Percentiles rank a stretch among this genome's conserved stretches.
These are phyloP conservation scores for Paramecium sonneborni DNA, from an alignment of 73 alveolate species.

Conservation along the genomic window DNA sequence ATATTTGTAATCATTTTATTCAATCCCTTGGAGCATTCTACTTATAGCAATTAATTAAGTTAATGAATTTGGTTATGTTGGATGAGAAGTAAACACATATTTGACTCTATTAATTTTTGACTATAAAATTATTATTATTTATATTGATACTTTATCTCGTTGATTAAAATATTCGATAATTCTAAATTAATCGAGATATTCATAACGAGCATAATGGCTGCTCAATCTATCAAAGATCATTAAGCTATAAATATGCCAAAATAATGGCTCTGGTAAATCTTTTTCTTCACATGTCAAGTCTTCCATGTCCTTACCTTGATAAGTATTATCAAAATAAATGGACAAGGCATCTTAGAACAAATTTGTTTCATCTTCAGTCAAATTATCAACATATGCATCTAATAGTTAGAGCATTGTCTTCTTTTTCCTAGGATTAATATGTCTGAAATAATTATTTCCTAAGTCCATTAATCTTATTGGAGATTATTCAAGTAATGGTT, in stretches of 20 bases:
- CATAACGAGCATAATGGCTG: conserved; percentile 44
- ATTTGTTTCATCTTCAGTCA: background rate
- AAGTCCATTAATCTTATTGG: conserved; percentile 41
- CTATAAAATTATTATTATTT: background rate
- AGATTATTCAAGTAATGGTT: background rate
- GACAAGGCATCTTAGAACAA: conserved; percentile 7
- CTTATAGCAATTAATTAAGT: conserved; percentile 24
- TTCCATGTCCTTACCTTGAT: conserved; percentile 29
- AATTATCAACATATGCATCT: conserved; percentile 53
- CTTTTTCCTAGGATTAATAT: conserved; percentile 35
- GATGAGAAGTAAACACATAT: conserved; percentile 54
- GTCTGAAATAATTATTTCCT: conserved; percentile 46
- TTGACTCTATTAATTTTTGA: conserved; percentile 16
- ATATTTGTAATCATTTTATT: conserved; percentile 45
- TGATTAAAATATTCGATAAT: conserved; percentile 17
- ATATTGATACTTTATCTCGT: background rate
- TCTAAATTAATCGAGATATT: conserved; percentile 8
- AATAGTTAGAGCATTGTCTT: conserved; percentile 14
- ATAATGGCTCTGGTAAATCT: conserved; percentile 5
- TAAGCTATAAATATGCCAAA: conserved; percentile 19
- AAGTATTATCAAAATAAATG: conserved; percentile 44
- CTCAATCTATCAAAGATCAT: conserved; percentile 49
- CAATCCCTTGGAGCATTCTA: conserved; percentile 43
- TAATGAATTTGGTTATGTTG: conserved; percentile 46
- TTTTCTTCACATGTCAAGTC: background rate